phyloP scores from a whole-genome alignment of 164 flowering plant species.

The Kalanchoe fedtschenkoi region DNA sequence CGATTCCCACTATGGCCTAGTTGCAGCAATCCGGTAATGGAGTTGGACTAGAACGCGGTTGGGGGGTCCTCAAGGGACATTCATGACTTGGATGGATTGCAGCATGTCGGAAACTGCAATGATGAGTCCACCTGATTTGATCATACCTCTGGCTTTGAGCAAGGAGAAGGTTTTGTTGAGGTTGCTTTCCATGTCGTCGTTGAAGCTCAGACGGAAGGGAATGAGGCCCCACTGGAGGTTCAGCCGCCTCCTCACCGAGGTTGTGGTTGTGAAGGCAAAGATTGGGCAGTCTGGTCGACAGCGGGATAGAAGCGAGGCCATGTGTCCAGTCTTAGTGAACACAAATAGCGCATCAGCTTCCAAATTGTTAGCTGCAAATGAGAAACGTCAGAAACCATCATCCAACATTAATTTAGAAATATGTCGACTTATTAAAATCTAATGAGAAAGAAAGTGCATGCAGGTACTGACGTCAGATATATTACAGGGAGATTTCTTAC shows the following conservation, averaged over 20 bases:
- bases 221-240: constrained; percentile 93
- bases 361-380: constrained; percentile 65
- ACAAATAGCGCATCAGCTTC: constrained; percentile 83
- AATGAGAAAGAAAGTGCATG: neutral
- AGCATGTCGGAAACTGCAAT: constrained; percentile 89
- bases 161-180: constrained; percentile 73
- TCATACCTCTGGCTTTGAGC: constrained; percentile 84
- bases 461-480: neutral
- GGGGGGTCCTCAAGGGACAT: constrained; percentile 72
- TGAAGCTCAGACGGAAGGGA: constrained; percentile 39
- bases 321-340: constrained; percentile 64
- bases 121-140: constrained; percentile 79
- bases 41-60: too few relatives aligned
- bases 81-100: constrained; percentile 94
- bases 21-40: too few relatives aligned
- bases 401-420: too few relatives aligned
- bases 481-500: constrained; percentile 20
- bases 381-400: neutral
- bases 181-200: constrained; percentile 88
- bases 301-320: constrained; percentile 80
- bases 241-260: constrained; percentile 68
- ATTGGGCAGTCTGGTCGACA: constrained; percentile 14
- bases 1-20: too few relatives aligned
- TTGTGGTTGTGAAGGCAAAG: constrained; percentile 57
- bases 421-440: too few relatives aligned